These are phyloP conservation scores for Chytriomyces sp. DNA, from an alignment of 192 early-diverging fungal species.

Conservation along the genomic window DNA sequence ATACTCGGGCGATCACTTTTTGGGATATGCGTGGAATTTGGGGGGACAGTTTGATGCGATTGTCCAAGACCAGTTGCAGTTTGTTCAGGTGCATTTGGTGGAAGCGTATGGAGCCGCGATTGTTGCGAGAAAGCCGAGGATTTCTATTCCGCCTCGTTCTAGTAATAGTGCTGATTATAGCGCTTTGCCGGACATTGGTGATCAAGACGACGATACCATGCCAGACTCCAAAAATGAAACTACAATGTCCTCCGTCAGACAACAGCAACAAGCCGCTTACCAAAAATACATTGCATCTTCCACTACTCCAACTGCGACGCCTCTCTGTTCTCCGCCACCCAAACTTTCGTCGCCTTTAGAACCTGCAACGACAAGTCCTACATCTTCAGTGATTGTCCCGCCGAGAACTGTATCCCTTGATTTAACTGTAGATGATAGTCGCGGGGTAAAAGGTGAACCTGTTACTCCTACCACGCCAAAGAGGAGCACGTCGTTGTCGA, in stretches of 20 bases:
- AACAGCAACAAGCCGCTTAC: background rate
- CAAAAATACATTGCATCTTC: background rate
- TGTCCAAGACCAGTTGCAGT: background rate
- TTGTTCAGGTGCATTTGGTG: background rate
- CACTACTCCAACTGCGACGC: background rate
- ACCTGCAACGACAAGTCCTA: background rate
- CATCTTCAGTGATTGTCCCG: background rate
- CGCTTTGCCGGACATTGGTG: background rate
- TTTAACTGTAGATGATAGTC: background rate
- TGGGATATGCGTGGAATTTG: background rate
- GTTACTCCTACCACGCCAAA: background rate
- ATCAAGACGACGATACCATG: background rate
- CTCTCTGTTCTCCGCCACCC: background rate
- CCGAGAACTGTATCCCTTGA: background rate
- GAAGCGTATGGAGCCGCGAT: background rate
- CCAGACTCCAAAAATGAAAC: background rate
- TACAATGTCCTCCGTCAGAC: background rate
- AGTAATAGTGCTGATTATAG: background rate
- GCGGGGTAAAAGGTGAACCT: background rate
- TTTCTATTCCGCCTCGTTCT: background rate
- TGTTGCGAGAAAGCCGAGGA: background rate
- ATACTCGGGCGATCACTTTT: slow-evolving; percentile 1
- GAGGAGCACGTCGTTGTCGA: background rate
- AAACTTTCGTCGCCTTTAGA: background rate
- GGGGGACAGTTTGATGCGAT: background rate